phyloP scores from a whole-genome alignment of 176 grass and related monocot species.

The Eragrostis nindensis region DNA sequence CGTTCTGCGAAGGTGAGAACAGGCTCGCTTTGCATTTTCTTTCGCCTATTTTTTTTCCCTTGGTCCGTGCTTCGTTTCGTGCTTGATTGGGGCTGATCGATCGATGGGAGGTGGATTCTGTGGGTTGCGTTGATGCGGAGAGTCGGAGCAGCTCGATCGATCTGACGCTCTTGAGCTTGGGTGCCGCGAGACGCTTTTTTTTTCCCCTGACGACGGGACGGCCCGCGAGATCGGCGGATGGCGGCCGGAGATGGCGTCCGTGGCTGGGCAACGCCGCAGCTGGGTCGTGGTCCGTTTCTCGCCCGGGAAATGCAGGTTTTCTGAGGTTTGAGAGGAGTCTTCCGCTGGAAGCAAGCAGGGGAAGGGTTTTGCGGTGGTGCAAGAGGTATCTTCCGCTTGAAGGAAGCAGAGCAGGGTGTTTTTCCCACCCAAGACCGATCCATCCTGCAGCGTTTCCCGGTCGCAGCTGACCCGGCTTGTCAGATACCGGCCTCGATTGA shows the following conservation, averaged over 20 bases:
- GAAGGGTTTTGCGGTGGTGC: background rate
- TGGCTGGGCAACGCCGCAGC: too few species aligned
- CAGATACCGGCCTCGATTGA: background rate
- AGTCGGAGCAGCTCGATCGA: background rate
- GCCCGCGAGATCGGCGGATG: background rate
- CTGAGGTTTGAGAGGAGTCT: background rate
- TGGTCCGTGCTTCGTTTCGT: background rate
- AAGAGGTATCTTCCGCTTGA: slow-evolving; percentile 9
- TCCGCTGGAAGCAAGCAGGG: slow-evolving; percentile 30
- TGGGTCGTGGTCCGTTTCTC: background rate
- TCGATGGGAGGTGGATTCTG: background rate
- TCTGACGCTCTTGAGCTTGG: background rate
- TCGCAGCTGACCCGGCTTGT: background rate
- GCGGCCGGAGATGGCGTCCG: background rate
- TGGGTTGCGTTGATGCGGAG: background rate
- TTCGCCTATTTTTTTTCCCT: background rate
- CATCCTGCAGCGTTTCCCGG: background rate
- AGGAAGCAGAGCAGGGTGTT: background rate
- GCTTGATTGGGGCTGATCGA: background rate
- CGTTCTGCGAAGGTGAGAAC: background rate
- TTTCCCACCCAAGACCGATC: background rate
- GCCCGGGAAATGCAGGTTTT: background rate
- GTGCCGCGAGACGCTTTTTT: background rate
- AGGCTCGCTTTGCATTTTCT: background rate
- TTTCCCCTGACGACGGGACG: slow-evolving; percentile 1